A percentile compares a stretch with the other conserved stretches of the same genome.
Conservation (phyloP, 495 filamentous ascomycete genomes). For the Cairneyella variabilis region DNA sequence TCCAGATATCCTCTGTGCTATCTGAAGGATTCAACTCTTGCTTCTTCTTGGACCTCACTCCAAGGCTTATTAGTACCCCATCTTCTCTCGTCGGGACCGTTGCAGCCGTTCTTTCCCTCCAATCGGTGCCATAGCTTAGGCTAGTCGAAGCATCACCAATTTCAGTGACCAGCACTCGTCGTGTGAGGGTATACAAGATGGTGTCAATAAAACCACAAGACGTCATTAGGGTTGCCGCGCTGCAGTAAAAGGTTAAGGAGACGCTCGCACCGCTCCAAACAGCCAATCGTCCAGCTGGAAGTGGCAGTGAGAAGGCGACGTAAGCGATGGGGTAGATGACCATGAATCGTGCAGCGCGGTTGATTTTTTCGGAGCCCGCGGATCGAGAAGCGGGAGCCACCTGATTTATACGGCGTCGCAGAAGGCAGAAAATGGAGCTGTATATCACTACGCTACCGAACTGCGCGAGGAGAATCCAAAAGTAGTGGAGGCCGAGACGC, state of each 20-base stretch:
- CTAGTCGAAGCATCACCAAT: not conserved
- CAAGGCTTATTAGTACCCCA: not conserved
- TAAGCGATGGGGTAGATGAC: constrained; percentile 12
- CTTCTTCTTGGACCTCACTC: constrained; percentile 3
- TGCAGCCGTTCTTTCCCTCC: not conserved
- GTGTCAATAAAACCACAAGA: constrained; percentile 2
- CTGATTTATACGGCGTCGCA: constrained; percentile 24
- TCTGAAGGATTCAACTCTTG: not conserved
- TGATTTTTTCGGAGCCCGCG: not conserved
- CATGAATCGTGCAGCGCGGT: constrained; percentile 2
- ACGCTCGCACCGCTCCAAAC: not conserved
- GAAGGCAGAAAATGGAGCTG: constrained; percentile 49
- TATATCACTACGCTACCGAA: constrained; percentile 60
- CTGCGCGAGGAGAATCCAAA: constrained; percentile 63
- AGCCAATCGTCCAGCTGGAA: not conserved
- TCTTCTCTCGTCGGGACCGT: not conserved
- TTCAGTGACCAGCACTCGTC: constrained; percentile 1
- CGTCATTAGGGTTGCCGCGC: constrained; percentile 1
- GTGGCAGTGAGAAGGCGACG: constrained; percentile 3
- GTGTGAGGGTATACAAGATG: constrained; percentile 4
- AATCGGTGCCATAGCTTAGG: not conserved
- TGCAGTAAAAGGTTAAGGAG: constrained; percentile 1
- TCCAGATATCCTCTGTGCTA: constrained; percentile 8
- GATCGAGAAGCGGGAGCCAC: constrained; percentile 2
- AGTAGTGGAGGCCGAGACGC: constrained; percentile 59